A percentile compares a stretch with the other conserved stretches of the same genome.
phyloP scores from a whole-genome alignment of 768 basidiomycete species.

The Lyophyllum shimeji region DNA sequence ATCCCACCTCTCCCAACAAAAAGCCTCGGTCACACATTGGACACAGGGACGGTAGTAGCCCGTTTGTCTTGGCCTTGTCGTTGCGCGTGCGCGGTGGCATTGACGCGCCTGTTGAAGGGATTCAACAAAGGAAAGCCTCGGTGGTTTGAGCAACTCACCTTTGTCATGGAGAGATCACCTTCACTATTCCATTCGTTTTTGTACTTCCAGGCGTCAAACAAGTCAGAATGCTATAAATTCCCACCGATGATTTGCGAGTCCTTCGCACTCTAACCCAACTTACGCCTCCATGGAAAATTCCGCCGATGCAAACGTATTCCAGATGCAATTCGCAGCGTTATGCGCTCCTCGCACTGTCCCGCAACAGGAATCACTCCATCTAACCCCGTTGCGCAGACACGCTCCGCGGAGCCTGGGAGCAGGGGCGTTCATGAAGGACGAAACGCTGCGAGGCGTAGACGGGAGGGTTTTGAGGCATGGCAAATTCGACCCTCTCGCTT shows the following conservation, averaged over 20 bases:
- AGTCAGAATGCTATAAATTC: not conserved
- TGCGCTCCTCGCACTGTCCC: not conserved
- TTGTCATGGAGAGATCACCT: not conserved
- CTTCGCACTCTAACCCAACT: not conserved
- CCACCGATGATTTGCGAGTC: not conserved
- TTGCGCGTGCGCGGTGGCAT: not conserved
- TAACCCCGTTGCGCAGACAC: not conserved
- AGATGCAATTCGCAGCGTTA: not conserved
- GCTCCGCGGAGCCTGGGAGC: conserved; percentile 6
- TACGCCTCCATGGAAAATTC: conserved; percentile 5
- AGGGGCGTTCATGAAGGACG: conserved; percentile 15
- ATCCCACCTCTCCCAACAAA: not conserved
- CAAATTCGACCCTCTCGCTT: not conserved
- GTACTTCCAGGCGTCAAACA: not conserved
- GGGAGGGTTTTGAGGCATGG: conserved; percentile 9
- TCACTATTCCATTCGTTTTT: not conserved
- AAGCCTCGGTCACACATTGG: not conserved
- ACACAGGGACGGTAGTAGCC: not conserved
- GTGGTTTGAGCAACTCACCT: not conserved
- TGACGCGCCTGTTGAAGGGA: not conserved
- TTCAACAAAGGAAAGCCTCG: not conserved
- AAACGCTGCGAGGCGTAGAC: conserved; percentile 9
- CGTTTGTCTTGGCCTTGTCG: not conserved
- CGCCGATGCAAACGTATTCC: conserved; percentile 15
- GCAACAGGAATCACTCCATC: not conserved